Evolutionary conservation across 2,329 filamentous ascomycete species (phyloP).

Genomic region (Pseudogymnoascus sp.): DNA sequence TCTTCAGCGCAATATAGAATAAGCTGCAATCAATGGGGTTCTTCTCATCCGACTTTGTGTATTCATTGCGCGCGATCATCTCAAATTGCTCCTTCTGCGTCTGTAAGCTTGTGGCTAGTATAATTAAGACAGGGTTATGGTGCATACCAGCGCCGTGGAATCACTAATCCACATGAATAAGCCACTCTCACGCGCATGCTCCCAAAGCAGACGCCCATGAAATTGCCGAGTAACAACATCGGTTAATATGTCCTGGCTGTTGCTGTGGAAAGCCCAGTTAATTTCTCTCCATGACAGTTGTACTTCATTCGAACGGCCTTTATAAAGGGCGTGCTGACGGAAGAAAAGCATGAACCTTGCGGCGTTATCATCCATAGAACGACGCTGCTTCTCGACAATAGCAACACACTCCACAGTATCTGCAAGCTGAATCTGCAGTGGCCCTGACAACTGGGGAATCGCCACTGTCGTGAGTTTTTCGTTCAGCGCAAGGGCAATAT

Average conservation of each 20-base stretch:
- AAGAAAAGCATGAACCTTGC: conserved; percentile 83
- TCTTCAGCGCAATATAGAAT: conserved; percentile 82
- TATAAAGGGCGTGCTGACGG: conserved; percentile 66
- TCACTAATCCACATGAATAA: conserved; percentile 94
- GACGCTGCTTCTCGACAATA: conserved; percentile 74
- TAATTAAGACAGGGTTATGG: conserved; percentile 8
- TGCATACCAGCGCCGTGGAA: conserved; percentile 60
- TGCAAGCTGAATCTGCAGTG: conserved; percentile 77
- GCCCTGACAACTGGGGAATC: conserved; percentile 72
- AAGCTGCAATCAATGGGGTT: conserved; percentile 87
- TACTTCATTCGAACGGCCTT: conserved; percentile 53
- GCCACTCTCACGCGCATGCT: conserved; percentile 74
- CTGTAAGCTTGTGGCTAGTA: not conserved
- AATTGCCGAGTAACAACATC: conserved; percentile 77
- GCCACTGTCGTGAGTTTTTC: conserved; percentile 67
- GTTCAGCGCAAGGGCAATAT: conserved; percentile 59
- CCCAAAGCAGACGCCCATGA: conserved; percentile 74
- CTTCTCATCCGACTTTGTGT: conserved; percentile 76
- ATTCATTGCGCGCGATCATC: conserved; percentile 83
- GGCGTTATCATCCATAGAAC: conserved; percentile 85
- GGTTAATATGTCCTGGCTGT: conserved; percentile 78
- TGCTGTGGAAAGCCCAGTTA: conserved; percentile 76
- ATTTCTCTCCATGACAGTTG: conserved; percentile 71
- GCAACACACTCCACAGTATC: conserved; percentile 80
- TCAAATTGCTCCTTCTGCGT: conserved; percentile 70